Base-by-base conservation (phyloP, 1,284 basidiomycete species). In the Omphalotus olearius region DNA sequence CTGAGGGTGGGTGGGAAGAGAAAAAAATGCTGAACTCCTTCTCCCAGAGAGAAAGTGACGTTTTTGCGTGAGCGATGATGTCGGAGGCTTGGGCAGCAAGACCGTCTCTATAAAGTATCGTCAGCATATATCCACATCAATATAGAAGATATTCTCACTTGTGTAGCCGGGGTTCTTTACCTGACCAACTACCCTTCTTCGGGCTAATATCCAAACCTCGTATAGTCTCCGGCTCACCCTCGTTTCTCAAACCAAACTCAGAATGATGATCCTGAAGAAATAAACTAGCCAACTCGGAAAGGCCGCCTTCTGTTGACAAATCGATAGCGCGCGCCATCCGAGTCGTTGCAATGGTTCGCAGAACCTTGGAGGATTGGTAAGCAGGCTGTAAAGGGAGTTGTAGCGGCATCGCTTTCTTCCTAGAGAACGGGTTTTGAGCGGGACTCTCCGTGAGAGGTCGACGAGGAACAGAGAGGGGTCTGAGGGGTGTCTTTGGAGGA, bases 281-380 rank as follows among this genome's bases (percentile, higher is more conserved):
- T n/a, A 76, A 64, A 6, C 69, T 68, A 4, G 74, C 64, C 6
- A 75, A 53, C 55, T 75, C 70, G 9, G 70, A 68, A 4, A 66
- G 53, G 3, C 73, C 74, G 30, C 57, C 62, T 25, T 74, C 71
- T 3, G 71, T 69, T 25, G 60, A 64, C 5, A 70, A 59, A 60
- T 75, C 72, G 6, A 69, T 73, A 6, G 69, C 69, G 11, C 61
- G 59, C 2, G 75, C 73, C 18, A 77, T 62, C 6, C 65, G 62
- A 6, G 72, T 77, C 3, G 64, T 69, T 3, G 64, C 69, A 28
- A 77, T 69, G 2, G 72, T 69, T 51, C 68, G 69, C 49, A 70
- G 50, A 13, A 56, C 47, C 28, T 61, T 57, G 13, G 52, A 23
- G n/a, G 62, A 38, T 10, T 35, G 20, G 11, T 10, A 13, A 23